Base-by-base conservation (phyloP, 306 rosid genomes). In the Lathyrus sativus region DNA sequence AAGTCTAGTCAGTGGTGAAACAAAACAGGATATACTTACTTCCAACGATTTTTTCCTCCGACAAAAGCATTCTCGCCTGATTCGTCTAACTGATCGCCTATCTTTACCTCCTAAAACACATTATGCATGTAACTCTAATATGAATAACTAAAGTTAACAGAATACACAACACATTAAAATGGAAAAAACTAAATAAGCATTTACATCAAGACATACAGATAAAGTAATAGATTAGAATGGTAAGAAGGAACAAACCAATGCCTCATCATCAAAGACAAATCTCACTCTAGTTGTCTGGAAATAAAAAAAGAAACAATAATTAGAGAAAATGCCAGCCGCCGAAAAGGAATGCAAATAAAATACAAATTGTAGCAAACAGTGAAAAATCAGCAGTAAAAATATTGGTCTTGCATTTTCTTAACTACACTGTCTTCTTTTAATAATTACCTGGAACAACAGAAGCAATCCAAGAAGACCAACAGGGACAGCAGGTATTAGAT, bases 21-120 rank as follows among this genome's bases (percentile, higher is more conserved):
- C 2, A 26, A 18, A 67, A 41, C 13, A 6, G 9, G 57, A 18
- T 57, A 18, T 57, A 78, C 98, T 73, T 84, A 93, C 98, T 88
- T 93, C 98, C 98, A 93, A 8, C 97, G 91, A 66, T 93, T 93
- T 82, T 90, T 78, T 37, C 98, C 98, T 6, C 98, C 98, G 51
- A 90, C 96, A 0, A 91, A 91, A 65, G 73, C 98, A 80, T 93
- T 93, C 79, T 93, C 97, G 61, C 97, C 98, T 0, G 98, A 93
- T 33, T 85, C 89, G 70, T 85, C 69, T 64, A 93, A 97, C 84
- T 86, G 80, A 0, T 93, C 96, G 57, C 98, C 97, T 26, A 93
- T 72, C 84, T 75, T 93, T 38, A 93, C 96, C 83, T 90, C 98
- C 98, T 93, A 78, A 80, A 39, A 69, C 71, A 63, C 53, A 75